A percentile compares a stretch with the other conserved stretches of the same genome.
Conservation (phyloP, 495 filamentous ascomycete species). For the Stereocaulon alpinum region DNA sequence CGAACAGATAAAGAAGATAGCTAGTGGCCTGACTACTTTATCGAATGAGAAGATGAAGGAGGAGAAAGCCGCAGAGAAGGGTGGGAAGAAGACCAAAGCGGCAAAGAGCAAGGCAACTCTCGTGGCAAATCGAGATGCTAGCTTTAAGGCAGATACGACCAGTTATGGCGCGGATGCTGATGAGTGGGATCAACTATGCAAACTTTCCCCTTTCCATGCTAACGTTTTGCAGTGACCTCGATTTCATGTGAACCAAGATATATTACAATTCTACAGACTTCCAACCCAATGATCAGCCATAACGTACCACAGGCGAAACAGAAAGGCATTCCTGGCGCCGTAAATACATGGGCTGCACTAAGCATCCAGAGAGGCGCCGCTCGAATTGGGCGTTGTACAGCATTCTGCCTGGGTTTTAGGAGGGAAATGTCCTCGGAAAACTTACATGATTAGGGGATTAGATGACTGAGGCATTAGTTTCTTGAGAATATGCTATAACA, state of each 20-base stretch:
- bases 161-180: slow-evolving; percentile 68
- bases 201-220: background rate
- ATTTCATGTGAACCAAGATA: slow-evolving; percentile 50
- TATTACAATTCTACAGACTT: background rate
- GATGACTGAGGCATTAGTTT: background rate
- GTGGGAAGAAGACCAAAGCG: slow-evolving; percentile 90
- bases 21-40: slow-evolving; percentile 69
- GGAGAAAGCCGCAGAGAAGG: slow-evolving; percentile 90
- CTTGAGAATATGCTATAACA: background rate
- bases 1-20: slow-evolving; percentile 90
- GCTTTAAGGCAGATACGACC: slow-evolving; percentile 53
- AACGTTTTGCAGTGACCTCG: slow-evolving; percentile 37
- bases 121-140: slow-evolving; percentile 54
- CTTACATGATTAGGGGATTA: background rate
- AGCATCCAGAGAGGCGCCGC: background rate
- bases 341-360: background rate
- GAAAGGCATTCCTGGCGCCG: slow-evolving; percentile 4
- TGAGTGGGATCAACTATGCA: slow-evolving; percentile 47
- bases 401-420: background rate
- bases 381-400: background rate
- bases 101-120: slow-evolving; percentile 87
- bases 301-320: background rate
- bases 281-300: background rate
- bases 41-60: slow-evolving; percentile 99
- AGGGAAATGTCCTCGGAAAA: background rate